Base-by-base conservation (phyloP, 2,329 filamentous ascomycete species). In the Cordyceps cateniannulata region DNA sequence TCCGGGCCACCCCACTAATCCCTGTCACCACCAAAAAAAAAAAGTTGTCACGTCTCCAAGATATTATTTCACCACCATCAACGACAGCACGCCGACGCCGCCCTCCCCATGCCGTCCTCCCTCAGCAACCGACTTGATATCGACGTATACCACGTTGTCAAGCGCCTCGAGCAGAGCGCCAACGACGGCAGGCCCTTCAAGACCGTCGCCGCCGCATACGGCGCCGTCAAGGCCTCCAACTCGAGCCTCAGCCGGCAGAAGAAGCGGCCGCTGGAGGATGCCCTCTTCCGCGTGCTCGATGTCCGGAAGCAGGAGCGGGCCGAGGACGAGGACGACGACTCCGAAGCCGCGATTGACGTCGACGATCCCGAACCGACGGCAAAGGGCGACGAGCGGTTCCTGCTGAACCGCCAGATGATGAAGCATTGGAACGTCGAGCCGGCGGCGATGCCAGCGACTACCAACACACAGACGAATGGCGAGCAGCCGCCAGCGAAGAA, bases 191-290 rank as follows among this genome's bases (percentile, higher is more conserved):
- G 77, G 32, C 69, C 68, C 9, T 73, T 75, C 66, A 72, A 70
- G 32, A 86, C 84, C 1, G 77, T 88, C 3, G 74, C 81, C 2
- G 74, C 77, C 2, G 82, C 96, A 1, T 96, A 95, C 71, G 87
- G 92, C 44, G 85, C 84, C 62, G 91, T 98, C 63, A 90, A 92
- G 67, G 77, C 80, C 55, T 96, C 92, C 16, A 97, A 97, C 71
- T 96, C 92, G 0, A 92, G 89, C 66, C 75, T 98, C 24, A 91
- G 90, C 64, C 81, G 95, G 24, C 86, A 89, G 66, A 91, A 91
- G 44, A 96, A 95, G 73, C 87, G 86, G 63, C 79, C 88, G 0
- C 76, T 98, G 1, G 90, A 96, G 71, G 90, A 95, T 64, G 88
- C 89, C 40, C 91, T 98, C 64, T 91, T 96, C 63, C 81, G 91